A percentile compares a stretch with the other conserved stretches of the same genome.
Conservation (phyloP, 176 grass and related monocot species). For the Guadua angustifolia region DNA sequence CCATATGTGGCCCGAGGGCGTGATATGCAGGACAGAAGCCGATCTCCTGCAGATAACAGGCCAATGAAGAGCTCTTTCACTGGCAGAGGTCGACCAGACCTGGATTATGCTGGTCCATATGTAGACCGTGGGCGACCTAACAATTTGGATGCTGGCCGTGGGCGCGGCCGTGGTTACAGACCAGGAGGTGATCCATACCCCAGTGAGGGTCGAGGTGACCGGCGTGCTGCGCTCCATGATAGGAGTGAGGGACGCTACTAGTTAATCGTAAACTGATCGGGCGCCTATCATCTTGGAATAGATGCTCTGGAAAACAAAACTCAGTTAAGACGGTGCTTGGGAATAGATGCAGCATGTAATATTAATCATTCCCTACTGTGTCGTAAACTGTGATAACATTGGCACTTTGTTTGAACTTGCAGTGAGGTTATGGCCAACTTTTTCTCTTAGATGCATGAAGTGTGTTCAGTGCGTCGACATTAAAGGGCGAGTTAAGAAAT, state of each 20-base stretch:
- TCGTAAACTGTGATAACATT: slow-evolving; percentile 39
- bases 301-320: slow-evolving; percentile 2
- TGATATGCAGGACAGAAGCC: slow-evolving; percentile 65
- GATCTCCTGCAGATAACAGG: slow-evolving; percentile 60
- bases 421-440: not conserved
- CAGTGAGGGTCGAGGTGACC: slow-evolving; percentile 40
- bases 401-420: slow-evolving; percentile 14
- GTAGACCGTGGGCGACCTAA: slow-evolving; percentile 34
- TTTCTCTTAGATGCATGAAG: not conserved
- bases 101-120: slow-evolving; percentile 49
- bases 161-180: slow-evolving; percentile 55
- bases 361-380: slow-evolving; percentile 13
- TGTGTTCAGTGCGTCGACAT: not conserved
- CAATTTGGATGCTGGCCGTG: slow-evolving; percentile 36
- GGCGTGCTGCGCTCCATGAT: slow-evolving; percentile 42
- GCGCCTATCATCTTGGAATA: not conserved
- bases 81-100: slow-evolving; percentile 48
- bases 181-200: slow-evolving; percentile 52
- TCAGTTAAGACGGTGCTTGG: slow-evolving; percentile 32
- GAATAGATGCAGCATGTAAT: slow-evolving; percentile 41
- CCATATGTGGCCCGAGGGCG: slow-evolving; percentile 38
- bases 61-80: slow-evolving; percentile 55
- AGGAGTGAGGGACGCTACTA: slow-evolving; percentile 54
- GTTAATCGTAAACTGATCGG: slow-evolving; percentile 6
- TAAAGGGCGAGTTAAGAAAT: not conserved